A percentile compares a stretch with the other conserved stretches of the same genome.
Evolutionary conservation across 306 rosid genomes (phyloP).

Genomic region (Vigna reflexopilosa): DNA sequence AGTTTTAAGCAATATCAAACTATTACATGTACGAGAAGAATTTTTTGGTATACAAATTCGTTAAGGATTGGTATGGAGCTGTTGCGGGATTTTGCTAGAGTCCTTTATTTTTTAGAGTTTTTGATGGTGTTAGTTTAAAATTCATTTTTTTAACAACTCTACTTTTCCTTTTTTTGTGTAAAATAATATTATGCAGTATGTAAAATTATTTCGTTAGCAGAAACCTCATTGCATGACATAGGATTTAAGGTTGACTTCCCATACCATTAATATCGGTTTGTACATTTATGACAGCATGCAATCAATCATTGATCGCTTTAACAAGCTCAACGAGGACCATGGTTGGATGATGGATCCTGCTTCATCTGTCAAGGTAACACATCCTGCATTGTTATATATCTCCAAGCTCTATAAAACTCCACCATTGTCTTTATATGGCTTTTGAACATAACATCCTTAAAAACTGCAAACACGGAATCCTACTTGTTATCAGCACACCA

Average conservation of each 20-base stretch:
- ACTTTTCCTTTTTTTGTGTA: too few species aligned
- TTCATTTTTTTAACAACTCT: not conserved
- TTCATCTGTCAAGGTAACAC: slow-evolving; percentile 54
- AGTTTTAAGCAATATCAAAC: too few species aligned
- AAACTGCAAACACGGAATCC: too few species aligned
- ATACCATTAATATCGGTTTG: not conserved
- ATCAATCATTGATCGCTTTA: slow-evolving; percentile 55
- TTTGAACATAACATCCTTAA: too few species aligned
- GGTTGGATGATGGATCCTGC: slow-evolving; percentile 46
- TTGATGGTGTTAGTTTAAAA: too few species aligned
- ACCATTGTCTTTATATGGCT: not conserved
- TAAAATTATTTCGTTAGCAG: not conserved
- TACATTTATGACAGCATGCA: slow-evolving; percentile 49
- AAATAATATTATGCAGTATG: not conserved
- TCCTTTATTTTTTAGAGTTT: too few species aligned
- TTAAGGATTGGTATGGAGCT: too few species aligned
- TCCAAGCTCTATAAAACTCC: not conserved
- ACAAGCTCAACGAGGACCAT: slow-evolving; percentile 48
- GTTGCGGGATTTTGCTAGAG: too few species aligned
- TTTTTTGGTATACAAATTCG: too few species aligned
- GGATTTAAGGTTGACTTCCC: not conserved
- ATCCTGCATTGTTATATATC: not conserved
- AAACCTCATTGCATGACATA: not conserved
- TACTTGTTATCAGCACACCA: too few species aligned
- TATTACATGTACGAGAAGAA: too few species aligned